Evolutionary conservation across 805 yeast species (phyloP).

Genomic region (Candida nanaspora): DNA sequence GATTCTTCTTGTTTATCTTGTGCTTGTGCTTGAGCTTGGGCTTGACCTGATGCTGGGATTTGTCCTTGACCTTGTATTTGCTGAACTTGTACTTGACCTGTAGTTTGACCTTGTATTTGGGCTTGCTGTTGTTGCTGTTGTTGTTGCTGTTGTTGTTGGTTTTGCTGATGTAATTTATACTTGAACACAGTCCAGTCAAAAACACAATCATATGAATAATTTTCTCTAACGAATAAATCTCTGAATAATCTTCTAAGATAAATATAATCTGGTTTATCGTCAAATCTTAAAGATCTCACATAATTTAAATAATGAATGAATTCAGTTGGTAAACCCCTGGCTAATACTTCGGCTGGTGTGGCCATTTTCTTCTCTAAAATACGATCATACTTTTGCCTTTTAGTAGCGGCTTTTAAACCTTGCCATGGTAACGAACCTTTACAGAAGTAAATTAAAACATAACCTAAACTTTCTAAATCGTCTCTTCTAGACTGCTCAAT

Average conservation of each 20-base stretch:
- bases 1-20: slow-evolving; percentile 12
- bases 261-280: slow-evolving; percentile 92
- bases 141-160: slow-evolving; percentile 31
- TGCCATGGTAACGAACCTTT: slow-evolving; percentile 98
- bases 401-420: slow-evolving; percentile 93
- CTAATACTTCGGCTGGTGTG: slow-evolving; percentile 76
- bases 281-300: slow-evolving; percentile 85
- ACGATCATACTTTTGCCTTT: slow-evolving; percentile 94
- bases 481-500: slow-evolving; percentile 96
- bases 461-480: slow-evolving; percentile 91
- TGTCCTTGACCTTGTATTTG: slow-evolving; percentile 22
- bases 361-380: slow-evolving; percentile 93
- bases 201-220: slow-evolving; percentile 86
- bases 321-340: slow-evolving; percentile 88
- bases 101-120: slow-evolving; percentile 11
- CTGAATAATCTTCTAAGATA: slow-evolving; percentile 84
- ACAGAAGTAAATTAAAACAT: slow-evolving; percentile 89
- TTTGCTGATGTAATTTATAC: slow-evolving; percentile 52
- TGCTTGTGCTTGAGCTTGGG: slow-evolving; percentile 18
- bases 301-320: slow-evolving; percentile 83
- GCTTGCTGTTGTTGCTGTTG: slow-evolving; percentile 20
- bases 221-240: slow-evolving; percentile 81
- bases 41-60: slow-evolving; percentile 12
- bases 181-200: slow-evolving; percentile 96
- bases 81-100: slow-evolving; percentile 21